Base-by-base conservation (phyloP, 805 yeast species). In the Yarrowia sp. region DNA sequence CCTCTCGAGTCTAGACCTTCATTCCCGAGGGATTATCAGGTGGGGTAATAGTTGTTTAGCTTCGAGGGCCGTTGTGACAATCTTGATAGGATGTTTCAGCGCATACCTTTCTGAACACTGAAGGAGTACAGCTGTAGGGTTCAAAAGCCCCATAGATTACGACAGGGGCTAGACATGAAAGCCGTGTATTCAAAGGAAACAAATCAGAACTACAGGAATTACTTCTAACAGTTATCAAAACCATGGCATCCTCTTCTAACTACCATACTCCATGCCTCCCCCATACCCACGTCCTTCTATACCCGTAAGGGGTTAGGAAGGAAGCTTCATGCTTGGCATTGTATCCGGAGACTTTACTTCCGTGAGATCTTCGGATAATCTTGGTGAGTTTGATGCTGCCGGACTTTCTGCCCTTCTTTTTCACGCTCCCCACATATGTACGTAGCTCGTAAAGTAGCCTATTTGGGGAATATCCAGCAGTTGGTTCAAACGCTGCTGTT, bases 11-110 rank as follows among this genome's bases (percentile, higher is more conserved):
- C 43, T 41, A 24, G 30, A 24, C 21, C 49, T n/a, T 8, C 17
- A 3, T 11, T 24, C 1, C 49, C 49, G 49, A 44, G 49, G 32
- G 32, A 44, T 26, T n/a, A 9, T 14, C n/a, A 26, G 24, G 49
- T n/a, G 49, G 49, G 32, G 49, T 44, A 44, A 26, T 3, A 44
- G 49, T n/a, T 44, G 49, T 44, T 44, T 44, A 24, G 49, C 49
- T n/a, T 26, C 6, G 32, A 26, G 32, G 17, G 49, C 46, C 46
- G 30, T 44, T 44, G 33, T n/a, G 21, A 24, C 49, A 16, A 22
- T 22, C 32, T 5, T 12, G 32, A 44, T 43, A 43, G 48, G 10
- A 11, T 43, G 30, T 40, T 4, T 40, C n/a, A n/a, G n/a, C 12
- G 48, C 48, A 43, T 22, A 24, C 35, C 21, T 19, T 21, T 17